Conservation (phyloP, 768 basidiomycete species). For the Rickenella mellea region DNA sequence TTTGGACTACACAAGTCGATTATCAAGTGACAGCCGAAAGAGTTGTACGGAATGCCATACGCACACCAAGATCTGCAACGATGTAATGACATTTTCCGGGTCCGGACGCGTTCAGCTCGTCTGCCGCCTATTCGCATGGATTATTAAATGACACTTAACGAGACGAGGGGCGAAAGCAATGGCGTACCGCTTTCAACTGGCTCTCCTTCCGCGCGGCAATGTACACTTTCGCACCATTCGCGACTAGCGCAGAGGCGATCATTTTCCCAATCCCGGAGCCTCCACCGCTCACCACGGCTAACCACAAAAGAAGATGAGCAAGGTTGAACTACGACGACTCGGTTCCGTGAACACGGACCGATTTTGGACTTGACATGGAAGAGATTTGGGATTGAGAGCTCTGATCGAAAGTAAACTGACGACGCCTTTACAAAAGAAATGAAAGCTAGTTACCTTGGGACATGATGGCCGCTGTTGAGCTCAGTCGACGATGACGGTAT, state of each 20-base stretch:
- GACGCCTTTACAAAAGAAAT: no score
- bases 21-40: conserved; percentile 1
- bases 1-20: conserved; percentile 39
- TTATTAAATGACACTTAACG: no score
- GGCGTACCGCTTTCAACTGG: conserved; percentile 63
- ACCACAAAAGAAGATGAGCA: neutral
- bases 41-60: conserved; percentile 18
- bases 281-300: conserved; percentile 77
- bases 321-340: neutral
- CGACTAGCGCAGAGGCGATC: conserved; percentile 74
- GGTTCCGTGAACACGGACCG: conserved; percentile 27
- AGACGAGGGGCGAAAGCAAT: neutral
- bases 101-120: conserved; percentile 49
- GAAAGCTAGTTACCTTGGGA: no score
- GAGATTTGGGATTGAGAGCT: conserved; percentile 43
- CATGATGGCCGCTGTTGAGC: no score
- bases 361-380: conserved; percentile 65
- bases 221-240: conserved; percentile 84
- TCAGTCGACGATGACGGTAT: no score
- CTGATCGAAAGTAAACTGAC: no score
- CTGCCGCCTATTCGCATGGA: conserved; percentile 30
- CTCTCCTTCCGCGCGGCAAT: conserved; percentile 80
- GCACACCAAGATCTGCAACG: conserved; percentile 62
- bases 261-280: conserved; percentile 78
- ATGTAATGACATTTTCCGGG: conserved; percentile 64